Percentiles rank a stretch among this genome's conserved stretches.
Conservation (phyloP, 345 rosid species). For the Capsella bursapastoris region DNA sequence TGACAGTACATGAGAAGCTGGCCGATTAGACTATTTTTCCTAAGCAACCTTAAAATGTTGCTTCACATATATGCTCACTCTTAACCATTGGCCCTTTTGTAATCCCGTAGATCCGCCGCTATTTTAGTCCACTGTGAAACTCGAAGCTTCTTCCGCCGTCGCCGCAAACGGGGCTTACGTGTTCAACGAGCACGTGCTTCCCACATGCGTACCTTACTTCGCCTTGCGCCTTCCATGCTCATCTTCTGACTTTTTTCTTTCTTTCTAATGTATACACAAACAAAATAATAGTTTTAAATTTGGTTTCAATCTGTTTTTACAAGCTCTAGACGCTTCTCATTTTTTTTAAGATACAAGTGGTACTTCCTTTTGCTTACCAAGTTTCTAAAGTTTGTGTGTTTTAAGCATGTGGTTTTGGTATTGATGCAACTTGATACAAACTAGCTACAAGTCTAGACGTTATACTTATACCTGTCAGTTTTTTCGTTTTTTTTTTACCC, state of each 20-base stretch:
- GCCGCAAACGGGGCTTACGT: constrained; percentile 27
- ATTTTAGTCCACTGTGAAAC: constrained; percentile 12
- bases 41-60: background rate
- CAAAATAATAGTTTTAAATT: background rate
- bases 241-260: constrained; percentile 10
- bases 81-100: constrained; percentile 11
- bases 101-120: constrained; percentile 4
- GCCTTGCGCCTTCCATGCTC: constrained; percentile 26
- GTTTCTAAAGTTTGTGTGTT: background rate
- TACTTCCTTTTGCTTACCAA: background rate
- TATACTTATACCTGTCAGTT: background rate
- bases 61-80: background rate
- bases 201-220: constrained; percentile 37
- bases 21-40: background rate
- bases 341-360: background rate
- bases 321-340: constrained; percentile 20
- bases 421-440: background rate
- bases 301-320: background rate
- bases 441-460: background rate
- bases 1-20: background rate
- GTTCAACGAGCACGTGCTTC: constrained; percentile 26
- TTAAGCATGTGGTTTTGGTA: constrained; percentile 20
- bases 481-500: background rate
- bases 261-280: background rate
- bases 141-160: constrained; percentile 34